phyloP scores from a whole-genome alignment of 2,329 filamentous ascomycete genomes.

The Phoma sp. region DNA sequence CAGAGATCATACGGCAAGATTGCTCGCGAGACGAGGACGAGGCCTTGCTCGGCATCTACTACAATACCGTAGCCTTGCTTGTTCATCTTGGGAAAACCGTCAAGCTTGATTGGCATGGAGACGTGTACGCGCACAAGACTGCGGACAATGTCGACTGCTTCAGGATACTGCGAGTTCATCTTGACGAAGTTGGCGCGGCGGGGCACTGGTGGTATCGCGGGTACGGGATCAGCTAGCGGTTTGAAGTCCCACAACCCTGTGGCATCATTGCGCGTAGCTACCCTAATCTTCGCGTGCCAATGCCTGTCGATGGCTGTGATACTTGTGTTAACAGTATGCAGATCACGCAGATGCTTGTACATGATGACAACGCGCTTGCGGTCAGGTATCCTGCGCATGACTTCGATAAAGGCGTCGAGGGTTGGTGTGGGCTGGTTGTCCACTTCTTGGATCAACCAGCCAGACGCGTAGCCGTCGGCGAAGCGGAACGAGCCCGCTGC shows the following conservation, averaged over 20 bases:
- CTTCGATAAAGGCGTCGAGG: conserved; percentile 85
- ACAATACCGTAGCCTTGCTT: conserved; percentile 96
- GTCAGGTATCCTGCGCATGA: conserved; percentile 85
- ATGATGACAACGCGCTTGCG: conserved; percentile 86
- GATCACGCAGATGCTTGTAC: conserved; percentile 92
- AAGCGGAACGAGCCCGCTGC: conserved; percentile 94
- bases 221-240: conserved; percentile 81
- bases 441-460: conserved; percentile 91
- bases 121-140: conserved; percentile 95
- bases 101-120: conserved; percentile 92
- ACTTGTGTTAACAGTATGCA: conserved; percentile 92
- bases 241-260: conserved; percentile 95
- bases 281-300: conserved; percentile 93
- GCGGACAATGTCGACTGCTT: conserved; percentile 89
- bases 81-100: conserved; percentile 94
- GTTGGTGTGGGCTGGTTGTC: conserved; percentile 92
- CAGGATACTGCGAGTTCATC: conserved; percentile 84
- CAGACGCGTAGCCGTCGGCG: conserved; percentile 82
- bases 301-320: conserved; percentile 94
- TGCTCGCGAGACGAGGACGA: conserved; percentile 92
- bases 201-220: conserved; percentile 73
- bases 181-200: conserved; percentile 89
- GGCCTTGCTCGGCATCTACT: conserved; percentile 94
- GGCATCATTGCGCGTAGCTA: conserved; percentile 87
- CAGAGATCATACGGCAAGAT: conserved; percentile 96